Evolutionary conservation across 345 rosid genomes (phyloP).

Genomic region (Durio zibethinus): DNA sequence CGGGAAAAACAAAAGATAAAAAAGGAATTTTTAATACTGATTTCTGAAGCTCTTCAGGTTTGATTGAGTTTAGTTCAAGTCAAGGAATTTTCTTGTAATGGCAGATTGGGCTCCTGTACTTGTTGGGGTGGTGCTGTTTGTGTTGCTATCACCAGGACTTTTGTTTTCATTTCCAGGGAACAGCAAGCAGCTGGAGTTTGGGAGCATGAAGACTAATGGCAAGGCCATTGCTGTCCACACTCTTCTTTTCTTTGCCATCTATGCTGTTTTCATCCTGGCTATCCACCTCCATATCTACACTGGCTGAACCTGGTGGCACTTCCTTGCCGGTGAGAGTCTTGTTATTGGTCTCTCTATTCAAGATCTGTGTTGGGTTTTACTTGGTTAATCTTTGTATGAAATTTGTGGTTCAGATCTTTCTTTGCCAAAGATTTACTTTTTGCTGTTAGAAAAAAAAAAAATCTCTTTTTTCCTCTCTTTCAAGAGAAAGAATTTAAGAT

Average conservation of each 20-base stretch:
- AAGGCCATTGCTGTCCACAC: conserved; percentile 83
- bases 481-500: neutral
- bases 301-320: conserved; percentile 35
- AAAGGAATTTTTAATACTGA: neutral
- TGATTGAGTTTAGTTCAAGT: neutral
- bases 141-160: conserved; percentile 82
- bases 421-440: neutral
- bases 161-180: conserved; percentile 74
- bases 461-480: neutral
- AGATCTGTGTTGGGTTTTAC: conserved; percentile 13
- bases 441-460: neutral
- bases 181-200: conserved; percentile 54
- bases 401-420: neutral
- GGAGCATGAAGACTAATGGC: conserved; percentile 91
- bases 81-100: conserved; percentile 31
- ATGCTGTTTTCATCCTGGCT: conserved; percentile 74
- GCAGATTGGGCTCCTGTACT: conserved; percentile 96
- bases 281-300: conserved; percentile 81
- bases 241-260: conserved; percentile 72
- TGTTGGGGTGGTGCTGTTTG: conserved; percentile 78
- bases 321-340: conserved; percentile 1
- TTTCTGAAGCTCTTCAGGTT: neutral
- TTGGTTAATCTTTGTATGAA: neutral
- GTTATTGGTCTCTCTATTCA: neutral
- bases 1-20: neutral